Evolutionary conservation across 805 yeast species (phyloP), one percentile per base, ranked within the genome.

Genomic region (Metschnikowia cerradonensis): DNA sequence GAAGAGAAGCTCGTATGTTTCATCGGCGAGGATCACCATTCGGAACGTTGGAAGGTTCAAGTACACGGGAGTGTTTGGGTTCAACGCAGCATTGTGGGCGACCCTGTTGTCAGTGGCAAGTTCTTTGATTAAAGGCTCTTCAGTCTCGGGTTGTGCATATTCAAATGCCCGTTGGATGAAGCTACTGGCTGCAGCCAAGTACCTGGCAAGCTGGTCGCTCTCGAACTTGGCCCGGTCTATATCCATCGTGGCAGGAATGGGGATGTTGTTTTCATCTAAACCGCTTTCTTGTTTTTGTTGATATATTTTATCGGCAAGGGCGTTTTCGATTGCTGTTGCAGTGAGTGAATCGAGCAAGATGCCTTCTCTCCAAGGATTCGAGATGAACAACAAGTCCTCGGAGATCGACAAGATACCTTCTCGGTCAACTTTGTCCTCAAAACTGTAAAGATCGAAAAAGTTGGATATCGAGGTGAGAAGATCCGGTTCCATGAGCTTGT

Each of bases 1-100:
- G 69, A 94, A 94, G 54, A 92, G 82, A 38, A 86, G 73, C 66
- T 94, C 98, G 58, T 90, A 86, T 0, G 97, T 88, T 61, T 90
- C 98, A 65, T 91, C 97, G 0, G 98, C 97, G 5, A 92, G 72
- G 5, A 94, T 72, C 1, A 94, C 95, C 99, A 92, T 92, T 54
- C 98, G 75, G 70, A 92, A 92, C 0, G 96, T 90, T 0, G 98
- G 89, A 15, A 90, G 71, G 48, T 86, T 88, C 47, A 91, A 76
- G 51, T 72, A 81, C 8, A 85, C 82, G 1, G 96, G 96, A 32
- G 84, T 80, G 32, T 79, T 76, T 3, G 96, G 96, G 62, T 90
- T 88, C 36, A 90, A 70, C 0, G 96, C 96, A 4, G 82, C 88
- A 62, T 90, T 90, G 45, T 89, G 90, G 26, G 75, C 75, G 40